Base-by-base conservation (phyloP, 2,329 filamentous ascomycete genomes). In the Trichoderma sp. region DNA sequence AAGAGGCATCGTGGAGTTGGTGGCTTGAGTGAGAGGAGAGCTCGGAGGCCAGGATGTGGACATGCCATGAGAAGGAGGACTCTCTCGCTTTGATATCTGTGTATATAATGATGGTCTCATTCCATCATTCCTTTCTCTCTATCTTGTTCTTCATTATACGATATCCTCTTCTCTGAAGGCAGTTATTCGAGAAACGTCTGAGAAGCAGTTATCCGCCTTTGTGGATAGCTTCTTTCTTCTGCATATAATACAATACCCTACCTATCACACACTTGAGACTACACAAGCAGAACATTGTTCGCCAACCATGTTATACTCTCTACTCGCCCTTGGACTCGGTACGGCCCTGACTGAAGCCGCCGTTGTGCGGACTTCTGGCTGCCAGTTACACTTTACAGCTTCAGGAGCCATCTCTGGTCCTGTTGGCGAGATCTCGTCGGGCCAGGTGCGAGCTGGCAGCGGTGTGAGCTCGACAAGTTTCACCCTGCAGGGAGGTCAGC, bases 371-470 rank as follows among this genome's bases (percentile, higher is more conserved):
- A 63, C 55, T 58, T 28, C 59, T 24, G 74, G 70, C 30, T 76
- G 75, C 64, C 56, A 71, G 71, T 89, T 90, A 77, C 79, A 82
- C 69, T 74, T 90, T 43, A 81, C 79, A 5, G 83, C 85, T 43
- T 80, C 80, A 46, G 85, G 85, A 21, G 81, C 79, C 68, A 77
- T 80, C 21, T 80, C 82, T 34, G 87, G 88, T n/a, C 76, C 80
- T 4, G 79, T 91, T 52, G 88, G 87, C 13, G 85, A 91, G 75
- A 81, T 91, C 46, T 73, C 70, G 64, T 87, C 90, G 76, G 89
- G 90, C 10, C 89, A 91, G 79, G 82, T 74, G 51, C 71, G 74
- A 58, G 72, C 89, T 55, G 85, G 86, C 46, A 84, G 85, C 52
- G 79, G 79, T 26, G 76, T 86, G 14, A 71, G 78, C 5, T 74